Conservation (phyloP, 176 grass and related monocot species). For the Oryza officinalis region DNA sequence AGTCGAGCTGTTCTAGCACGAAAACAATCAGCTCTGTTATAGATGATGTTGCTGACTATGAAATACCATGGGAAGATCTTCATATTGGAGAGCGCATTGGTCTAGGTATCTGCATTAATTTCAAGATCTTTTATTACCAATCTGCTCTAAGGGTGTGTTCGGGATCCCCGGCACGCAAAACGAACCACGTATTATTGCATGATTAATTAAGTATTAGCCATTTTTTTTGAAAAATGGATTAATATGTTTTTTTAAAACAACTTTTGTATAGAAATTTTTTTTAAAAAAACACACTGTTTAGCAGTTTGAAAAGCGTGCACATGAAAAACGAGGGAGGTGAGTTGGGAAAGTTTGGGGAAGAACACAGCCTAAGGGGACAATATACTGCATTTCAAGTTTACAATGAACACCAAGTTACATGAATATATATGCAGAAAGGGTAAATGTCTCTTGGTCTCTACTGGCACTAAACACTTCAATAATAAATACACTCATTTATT, state of each 20-base stretch:
- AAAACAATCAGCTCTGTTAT: slow-evolving; percentile 72
- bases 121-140: slow-evolving; percentile 8
- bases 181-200: no score
- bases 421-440: slow-evolving; percentile 8
- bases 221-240: no score
- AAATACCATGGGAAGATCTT: slow-evolving; percentile 99
- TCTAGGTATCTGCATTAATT: slow-evolving; percentile 64
- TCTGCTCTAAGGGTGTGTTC: no score
- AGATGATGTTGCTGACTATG: slow-evolving; percentile 68
- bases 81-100: slow-evolving; percentile 92
- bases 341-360: no score
- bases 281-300: no score
- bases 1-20: slow-evolving; percentile 41
- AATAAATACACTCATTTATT: neutral
- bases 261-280: no score
- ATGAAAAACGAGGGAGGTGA: no score
- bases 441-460: neutral
- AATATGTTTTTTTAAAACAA: no score
- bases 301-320: no score
- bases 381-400: slow-evolving; percentile 3
- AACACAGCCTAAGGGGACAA: no score
- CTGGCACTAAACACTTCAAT: neutral
- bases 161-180: no score
- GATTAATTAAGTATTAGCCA: no score
- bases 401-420: slow-evolving; percentile 1